These are phyloP conservation scores for Chlamydomonas sphaeroides DNA, from an alignment of 139 green algal species.

Conservation along the genomic window DNA sequence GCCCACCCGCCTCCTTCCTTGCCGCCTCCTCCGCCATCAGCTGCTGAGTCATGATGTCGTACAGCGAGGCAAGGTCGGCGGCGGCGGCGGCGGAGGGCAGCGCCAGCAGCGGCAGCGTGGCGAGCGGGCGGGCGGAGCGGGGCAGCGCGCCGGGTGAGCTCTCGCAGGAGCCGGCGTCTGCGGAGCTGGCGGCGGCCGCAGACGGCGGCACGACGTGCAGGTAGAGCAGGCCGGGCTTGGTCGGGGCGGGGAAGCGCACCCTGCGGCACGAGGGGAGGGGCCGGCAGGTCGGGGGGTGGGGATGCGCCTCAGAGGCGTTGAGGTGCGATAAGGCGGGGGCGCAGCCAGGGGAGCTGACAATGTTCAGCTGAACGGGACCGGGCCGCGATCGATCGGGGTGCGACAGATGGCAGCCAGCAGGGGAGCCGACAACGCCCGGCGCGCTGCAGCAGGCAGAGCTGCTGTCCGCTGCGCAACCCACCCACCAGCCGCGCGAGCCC, in stretches of 20 bases:
- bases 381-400: too few species aligned
- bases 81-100: not conserved
- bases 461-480: too few species aligned
- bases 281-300: too few species aligned
- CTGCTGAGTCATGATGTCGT: not conserved
- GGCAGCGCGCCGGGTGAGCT: not conserved
- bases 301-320: too few species aligned
- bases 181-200: not conserved
- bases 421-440: not conserved
- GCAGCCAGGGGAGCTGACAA: too few species aligned
- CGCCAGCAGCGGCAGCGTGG: constrained; percentile 21
- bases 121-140: not conserved
- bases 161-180: not conserved
- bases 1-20: too few species aligned
- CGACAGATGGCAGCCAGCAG: not conserved
- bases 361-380: not conserved
- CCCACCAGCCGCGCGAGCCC: too few species aligned
- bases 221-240: not conserved
- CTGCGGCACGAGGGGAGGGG: not conserved
- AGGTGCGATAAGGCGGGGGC: not conserved
- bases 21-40: too few species aligned
- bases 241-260: not conserved
- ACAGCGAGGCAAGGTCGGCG: not conserved
- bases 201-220: not conserved
- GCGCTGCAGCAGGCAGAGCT: too few species aligned